phyloP scores from a whole-genome alignment of 2,329 filamentous ascomycete genomes.

The Alternaria dauci region DNA sequence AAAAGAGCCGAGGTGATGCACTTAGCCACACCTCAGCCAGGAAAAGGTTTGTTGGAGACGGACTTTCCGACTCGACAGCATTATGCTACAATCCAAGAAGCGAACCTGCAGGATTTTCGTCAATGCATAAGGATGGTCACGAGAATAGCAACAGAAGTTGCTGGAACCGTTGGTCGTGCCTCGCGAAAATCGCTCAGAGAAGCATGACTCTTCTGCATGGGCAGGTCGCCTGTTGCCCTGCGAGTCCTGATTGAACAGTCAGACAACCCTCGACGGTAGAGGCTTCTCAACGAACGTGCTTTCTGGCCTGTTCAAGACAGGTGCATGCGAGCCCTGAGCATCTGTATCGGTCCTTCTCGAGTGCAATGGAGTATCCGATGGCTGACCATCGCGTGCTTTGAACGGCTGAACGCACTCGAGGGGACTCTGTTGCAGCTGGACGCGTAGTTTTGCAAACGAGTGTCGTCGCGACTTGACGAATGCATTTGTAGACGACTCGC shows the following conservation, averaged over 20 bases:
- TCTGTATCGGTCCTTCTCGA: slow-evolving; percentile 25
- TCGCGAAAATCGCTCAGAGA: slow-evolving; percentile 35
- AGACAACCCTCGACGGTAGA: slow-evolving; percentile 27
- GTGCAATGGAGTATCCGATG: slow-evolving; percentile 21
- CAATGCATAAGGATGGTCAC: slow-evolving; percentile 35
- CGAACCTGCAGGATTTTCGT: slow-evolving; percentile 28
- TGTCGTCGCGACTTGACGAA: slow-evolving; percentile 17
- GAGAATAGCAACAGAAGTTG: slow-evolving; percentile 34
- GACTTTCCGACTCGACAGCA: slow-evolving; percentile 34
- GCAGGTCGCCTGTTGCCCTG: slow-evolving; percentile 32
- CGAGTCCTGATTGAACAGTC: slow-evolving; percentile 42
- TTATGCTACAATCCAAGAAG: slow-evolving; percentile 19
- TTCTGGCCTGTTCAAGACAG: slow-evolving; percentile 32
- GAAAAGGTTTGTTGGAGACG: slow-evolving; percentile 26
- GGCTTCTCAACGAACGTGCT: slow-evolving; percentile 32
- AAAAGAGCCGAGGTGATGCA: slow-evolving; percentile 26
- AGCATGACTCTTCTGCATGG: slow-evolving; percentile 44
- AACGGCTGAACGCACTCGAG: slow-evolving; percentile 17
- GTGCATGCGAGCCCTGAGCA: slow-evolving; percentile 36
- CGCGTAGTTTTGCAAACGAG: slow-evolving; percentile 19
- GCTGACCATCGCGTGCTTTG: slow-evolving; percentile 26
- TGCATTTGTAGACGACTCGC: slow-evolving; percentile 27
- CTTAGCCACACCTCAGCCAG: slow-evolving; percentile 44
- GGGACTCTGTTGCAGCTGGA: slow-evolving; percentile 29
- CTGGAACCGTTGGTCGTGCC: slow-evolving; percentile 31